Conservation (phyloP, 805 yeast genomes). For the Yarrowia porcina region DNA sequence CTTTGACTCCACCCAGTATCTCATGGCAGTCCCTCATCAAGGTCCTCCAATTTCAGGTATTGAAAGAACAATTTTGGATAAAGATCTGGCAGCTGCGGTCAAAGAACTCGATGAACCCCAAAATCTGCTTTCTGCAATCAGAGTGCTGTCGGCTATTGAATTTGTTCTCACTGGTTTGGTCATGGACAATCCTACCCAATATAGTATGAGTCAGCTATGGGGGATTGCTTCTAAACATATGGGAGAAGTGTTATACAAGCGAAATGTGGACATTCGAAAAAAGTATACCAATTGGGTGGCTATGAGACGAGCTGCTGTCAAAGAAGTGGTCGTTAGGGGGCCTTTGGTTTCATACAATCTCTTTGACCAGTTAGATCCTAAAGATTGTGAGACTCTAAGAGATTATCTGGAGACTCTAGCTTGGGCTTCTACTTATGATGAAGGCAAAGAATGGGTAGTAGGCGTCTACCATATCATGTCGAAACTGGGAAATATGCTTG, state of each 20-base stretch:
- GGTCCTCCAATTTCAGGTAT: not conserved
- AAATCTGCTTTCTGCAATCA: not conserved
- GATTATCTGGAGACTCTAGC: not conserved
- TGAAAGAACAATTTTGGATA: not conserved
- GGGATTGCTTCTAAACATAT: not conserved
- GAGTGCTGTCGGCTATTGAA: not conserved
- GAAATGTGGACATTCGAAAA: not conserved
- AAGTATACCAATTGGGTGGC: not conserved
- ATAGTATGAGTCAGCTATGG: slow-evolving; percentile 15
- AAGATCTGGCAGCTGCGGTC: not conserved
- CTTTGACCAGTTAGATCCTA: not conserved
- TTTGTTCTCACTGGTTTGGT: not conserved
- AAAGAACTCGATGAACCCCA: not conserved
- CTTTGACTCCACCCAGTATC: not conserved
- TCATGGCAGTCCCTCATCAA: not conserved
- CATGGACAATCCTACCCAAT: not conserved
- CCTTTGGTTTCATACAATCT: not conserved
- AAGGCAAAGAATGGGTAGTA: not conserved
- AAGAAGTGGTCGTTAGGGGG: not conserved
- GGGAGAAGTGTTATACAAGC: not conserved
- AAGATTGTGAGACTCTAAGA: not conserved
- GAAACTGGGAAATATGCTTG: not conserved
- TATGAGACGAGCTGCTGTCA: not conserved
- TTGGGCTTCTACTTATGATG: not conserved
- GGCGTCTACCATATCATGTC: not conserved